phyloP scores from a whole-genome alignment of 2,329 filamentous ascomycete genomes.

The Ophiocordyceps camponoti-floridani region DNA sequence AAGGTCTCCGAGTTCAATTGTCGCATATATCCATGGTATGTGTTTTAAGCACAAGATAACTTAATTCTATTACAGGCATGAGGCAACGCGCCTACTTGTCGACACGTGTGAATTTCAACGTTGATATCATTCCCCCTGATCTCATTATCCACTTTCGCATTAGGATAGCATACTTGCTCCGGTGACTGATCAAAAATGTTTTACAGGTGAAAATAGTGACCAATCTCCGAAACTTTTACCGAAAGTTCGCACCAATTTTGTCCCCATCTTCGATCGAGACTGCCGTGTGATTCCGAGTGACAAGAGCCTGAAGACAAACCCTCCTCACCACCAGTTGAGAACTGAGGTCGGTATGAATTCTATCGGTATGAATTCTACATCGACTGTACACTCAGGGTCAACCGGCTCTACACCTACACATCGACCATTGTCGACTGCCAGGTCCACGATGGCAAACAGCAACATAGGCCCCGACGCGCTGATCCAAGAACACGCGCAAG shows the following conservation, averaged over 20 bases:
- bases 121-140: too few relatives aligned
- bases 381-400: slow-evolving; percentile 13
- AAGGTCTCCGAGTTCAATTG: slow-evolving; percentile 13
- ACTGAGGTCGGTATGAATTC: slow-evolving; percentile 18
- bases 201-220: slow-evolving; percentile 15
- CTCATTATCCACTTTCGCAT: not conserved
- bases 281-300: slow-evolving; percentile 31
- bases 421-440: too few relatives aligned
- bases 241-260: slow-evolving; percentile 58
- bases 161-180: not conserved
- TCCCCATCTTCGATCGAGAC: slow-evolving; percentile 52
- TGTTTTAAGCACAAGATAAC: slow-evolving; percentile 1
- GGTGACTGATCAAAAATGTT: slow-evolving; percentile 6
- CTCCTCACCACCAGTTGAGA: slow-evolving; percentile 18
- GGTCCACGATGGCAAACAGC: too few relatives aligned
- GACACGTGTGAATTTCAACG: too few relatives aligned
- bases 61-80: too few relatives aligned
- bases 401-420: slow-evolving; percentile 2
- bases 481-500: slow-evolving; percentile 23
- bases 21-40: slow-evolving; percentile 7
- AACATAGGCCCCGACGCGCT: slow-evolving; percentile 16
- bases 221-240: slow-evolving; percentile 49
- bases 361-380: slow-evolving; percentile 9
- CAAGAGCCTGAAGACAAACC: slow-evolving; percentile 18
- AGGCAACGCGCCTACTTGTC: too few relatives aligned